Evolutionary conservation across 495 filamentous ascomycete genomes (phyloP).

Genomic region (Hypoxylon trugodes): DNA sequence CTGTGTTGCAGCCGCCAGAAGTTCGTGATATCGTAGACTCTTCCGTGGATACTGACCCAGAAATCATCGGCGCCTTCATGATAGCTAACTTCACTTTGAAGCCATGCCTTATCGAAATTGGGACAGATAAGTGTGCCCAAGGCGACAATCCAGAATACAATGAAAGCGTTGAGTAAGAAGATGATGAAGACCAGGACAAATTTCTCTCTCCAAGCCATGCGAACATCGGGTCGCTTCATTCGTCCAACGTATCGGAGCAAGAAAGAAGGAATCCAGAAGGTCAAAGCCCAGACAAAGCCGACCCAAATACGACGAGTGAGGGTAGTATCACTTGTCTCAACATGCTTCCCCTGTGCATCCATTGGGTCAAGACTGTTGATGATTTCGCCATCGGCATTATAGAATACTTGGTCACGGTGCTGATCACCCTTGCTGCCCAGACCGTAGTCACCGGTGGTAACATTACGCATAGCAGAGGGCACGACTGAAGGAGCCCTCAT

Average conservation of each 20-base stretch:
- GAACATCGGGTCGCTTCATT: conserved; percentile 97
- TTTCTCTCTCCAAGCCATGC: conserved; percentile 98
- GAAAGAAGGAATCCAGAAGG: conserved; percentile 95
- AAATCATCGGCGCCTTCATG: conserved; percentile 80
- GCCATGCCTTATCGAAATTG: conserved; percentile 91
- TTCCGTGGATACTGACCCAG: conserved; percentile 87
- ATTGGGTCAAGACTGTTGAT: conserved; percentile 73
- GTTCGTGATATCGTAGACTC: conserved; percentile 89
- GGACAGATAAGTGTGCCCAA: conserved; percentile 89
- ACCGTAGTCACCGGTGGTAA: conserved; percentile 80
- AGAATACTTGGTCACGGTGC: conserved; percentile 74
- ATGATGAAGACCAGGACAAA: conserved; percentile 83
- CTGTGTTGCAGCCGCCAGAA: conserved; percentile 89
- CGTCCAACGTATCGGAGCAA: conserved; percentile 80
- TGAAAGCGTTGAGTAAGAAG: conserved; percentile 77
- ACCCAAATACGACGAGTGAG: conserved; percentile 78
- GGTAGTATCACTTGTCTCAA: conserved; percentile 74
- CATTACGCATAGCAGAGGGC: conserved; percentile 72
- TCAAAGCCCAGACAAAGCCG: conserved; percentile 80
- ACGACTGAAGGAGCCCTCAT: conserved; percentile 74
- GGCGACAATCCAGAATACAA: conserved; percentile 92
- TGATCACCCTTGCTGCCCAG: conserved; percentile 87
- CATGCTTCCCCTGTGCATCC: conserved; percentile 74
- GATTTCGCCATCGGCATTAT: conserved; percentile 67
- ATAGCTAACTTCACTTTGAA: conserved; percentile 70